Evolutionary conservation across 768 basidiomycete species (phyloP).

Genomic region (Termitomyces sp.): DNA sequence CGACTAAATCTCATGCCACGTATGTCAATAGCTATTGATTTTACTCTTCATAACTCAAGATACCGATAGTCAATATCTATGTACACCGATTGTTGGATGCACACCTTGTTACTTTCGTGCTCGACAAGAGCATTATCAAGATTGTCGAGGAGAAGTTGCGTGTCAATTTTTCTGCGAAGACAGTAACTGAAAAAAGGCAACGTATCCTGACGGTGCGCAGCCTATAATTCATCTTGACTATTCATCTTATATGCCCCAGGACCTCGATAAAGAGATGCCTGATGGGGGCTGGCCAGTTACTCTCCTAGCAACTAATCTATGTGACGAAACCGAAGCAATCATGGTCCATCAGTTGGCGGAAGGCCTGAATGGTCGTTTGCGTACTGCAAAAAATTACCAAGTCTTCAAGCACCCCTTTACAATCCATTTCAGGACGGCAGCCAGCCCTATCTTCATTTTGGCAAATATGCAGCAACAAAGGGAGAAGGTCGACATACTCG

Average conservation of each 20-base stretch:
- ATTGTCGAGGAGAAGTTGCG: background rate
- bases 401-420: background rate
- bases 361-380: no score
- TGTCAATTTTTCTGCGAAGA: background rate
- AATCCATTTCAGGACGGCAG: background rate
- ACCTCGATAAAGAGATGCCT: background rate
- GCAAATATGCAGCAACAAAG: background rate
- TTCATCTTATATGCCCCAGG: background rate
- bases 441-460: background rate
- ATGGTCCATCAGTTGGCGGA: background rate
- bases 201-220: background rate
- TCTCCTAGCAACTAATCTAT: background rate
- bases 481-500: background rate
- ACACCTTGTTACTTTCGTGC: background rate
- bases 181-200: background rate
- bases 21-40: background rate
- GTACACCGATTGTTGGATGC: background rate
- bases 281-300: background rate
- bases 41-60: background rate
- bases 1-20: background rate
- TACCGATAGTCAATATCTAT: background rate
- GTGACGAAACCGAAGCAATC: background rate
- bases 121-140: background rate
- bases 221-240: background rate
- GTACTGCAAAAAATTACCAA: background rate